These are phyloP conservation scores for Daldinia bambusicola DNA, from an alignment of 495 filamentous ascomycete genomes.

Conservation along the genomic window DNA sequence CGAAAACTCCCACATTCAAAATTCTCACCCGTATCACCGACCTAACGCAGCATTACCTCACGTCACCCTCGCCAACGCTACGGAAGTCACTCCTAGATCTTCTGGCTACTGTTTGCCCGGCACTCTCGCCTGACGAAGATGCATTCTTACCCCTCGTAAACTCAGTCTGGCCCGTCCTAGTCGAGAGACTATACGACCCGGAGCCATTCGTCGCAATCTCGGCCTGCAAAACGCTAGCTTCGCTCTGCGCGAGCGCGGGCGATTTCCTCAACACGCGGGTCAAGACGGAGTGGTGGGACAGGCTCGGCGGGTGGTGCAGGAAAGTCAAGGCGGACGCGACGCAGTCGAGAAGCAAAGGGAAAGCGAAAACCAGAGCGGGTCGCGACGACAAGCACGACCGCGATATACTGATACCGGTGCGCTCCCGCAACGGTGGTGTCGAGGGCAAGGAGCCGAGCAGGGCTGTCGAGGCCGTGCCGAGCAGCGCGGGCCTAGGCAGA, in stretches of 20 bases:
- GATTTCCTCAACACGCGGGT: constrained; percentile 82
- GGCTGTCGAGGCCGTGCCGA: constrained; percentile 16
- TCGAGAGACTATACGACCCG: constrained; percentile 74
- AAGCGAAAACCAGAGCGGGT: constrained; percentile 47
- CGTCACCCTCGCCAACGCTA: constrained; percentile 79
- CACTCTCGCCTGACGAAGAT: constrained; percentile 77
- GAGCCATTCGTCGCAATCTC: constrained; percentile 79
- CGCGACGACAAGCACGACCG: constrained; percentile 32
- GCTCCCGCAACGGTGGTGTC: constrained; percentile 23
- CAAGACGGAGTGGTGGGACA: constrained; percentile 71
- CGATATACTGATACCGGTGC: constrained; percentile 47
- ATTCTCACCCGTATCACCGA: constrained; percentile 75
- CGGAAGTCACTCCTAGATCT: constrained; percentile 80
- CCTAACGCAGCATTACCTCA: constrained; percentile 85
- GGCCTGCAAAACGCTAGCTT: constrained; percentile 71
- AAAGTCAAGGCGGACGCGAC: constrained; percentile 48
- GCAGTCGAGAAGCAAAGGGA: constrained; percentile 50
- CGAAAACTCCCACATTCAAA: constrained; percentile 66
- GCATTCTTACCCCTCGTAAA: constrained; percentile 89
- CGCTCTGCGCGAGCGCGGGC: constrained; percentile 72
- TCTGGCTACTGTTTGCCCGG: constrained; percentile 71
- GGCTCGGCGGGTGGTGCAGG: constrained; percentile 56
- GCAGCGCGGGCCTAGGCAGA: constrained; percentile 54
- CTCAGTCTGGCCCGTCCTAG: constrained; percentile 84
- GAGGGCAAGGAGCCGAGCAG: constrained; percentile 27